These are phyloP conservation scores for Tricholoma hemisulphureum DNA, from an alignment of 768 basidiomycete species.

Conservation along the genomic window DNA sequence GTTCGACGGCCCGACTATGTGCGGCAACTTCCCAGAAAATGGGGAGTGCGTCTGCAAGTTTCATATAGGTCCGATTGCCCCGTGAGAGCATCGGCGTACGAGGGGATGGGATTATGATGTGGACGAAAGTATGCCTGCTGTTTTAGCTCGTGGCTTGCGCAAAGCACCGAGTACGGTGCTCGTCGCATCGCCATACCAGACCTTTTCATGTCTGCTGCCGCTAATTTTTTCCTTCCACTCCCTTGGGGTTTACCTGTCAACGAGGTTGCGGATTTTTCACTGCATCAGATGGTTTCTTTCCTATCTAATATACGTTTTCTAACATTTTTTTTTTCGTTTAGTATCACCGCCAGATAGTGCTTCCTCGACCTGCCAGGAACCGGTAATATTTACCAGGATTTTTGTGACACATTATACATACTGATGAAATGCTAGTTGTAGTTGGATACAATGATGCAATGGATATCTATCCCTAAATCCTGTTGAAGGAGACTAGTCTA, in stretches of 20 bases:
- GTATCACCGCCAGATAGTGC: too few species aligned
- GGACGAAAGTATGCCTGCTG: not conserved
- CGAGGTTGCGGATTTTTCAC: not conserved
- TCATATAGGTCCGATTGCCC: not conserved
- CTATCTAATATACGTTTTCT: too few species aligned
- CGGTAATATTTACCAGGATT: too few species aligned
- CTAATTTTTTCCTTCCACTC: constrained; percentile 6
- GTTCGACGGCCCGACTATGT: not conserved
- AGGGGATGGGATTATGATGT: not conserved
- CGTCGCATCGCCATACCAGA: constrained; percentile 3
- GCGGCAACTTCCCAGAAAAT: not conserved
- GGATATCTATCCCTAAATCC: constrained; percentile 20
- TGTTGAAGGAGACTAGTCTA: constrained; percentile 30
- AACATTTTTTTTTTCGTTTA: too few species aligned
- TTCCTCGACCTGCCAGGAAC: too few species aligned
- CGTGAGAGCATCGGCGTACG: constrained; percentile 6
- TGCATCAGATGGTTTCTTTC: too few species aligned
- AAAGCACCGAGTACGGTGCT: not conserved
- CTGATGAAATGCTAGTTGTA: constrained; percentile 24
- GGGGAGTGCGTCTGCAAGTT: not conserved
- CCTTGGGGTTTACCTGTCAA: not conserved
- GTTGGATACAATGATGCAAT: constrained; percentile 41
- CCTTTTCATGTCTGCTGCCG: constrained; percentile 8
- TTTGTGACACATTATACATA: too few species aligned
- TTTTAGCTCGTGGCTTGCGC: constrained; percentile 8